These are phyloP conservation scores for Colletotrichum sp. DNA, from an alignment of 2,329 filamentous ascomycete genomes.

Conservation along the genomic window DNA sequence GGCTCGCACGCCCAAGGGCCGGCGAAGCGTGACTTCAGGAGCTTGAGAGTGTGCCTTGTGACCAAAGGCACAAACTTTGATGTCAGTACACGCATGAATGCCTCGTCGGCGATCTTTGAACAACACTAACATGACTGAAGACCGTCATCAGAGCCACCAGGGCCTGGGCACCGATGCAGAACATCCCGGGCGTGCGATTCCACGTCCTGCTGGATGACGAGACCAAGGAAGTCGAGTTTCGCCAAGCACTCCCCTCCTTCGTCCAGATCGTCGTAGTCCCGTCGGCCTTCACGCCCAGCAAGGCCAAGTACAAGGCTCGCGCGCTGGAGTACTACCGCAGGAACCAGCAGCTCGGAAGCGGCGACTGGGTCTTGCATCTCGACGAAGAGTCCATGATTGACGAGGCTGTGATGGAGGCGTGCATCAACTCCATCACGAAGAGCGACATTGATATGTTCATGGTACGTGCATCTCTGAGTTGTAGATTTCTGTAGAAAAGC, in stretches of 20 bases:
- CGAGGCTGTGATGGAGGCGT: background rate
- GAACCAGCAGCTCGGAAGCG: background rate
- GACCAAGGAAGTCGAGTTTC: background rate
- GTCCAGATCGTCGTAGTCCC: background rate
- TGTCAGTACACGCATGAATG: background rate
- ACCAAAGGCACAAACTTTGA: background rate
- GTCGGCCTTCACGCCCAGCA: background rate
- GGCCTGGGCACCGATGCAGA: background rate
- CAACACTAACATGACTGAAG: background rate
- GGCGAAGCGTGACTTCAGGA: background rate
- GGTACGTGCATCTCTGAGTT: background rate
- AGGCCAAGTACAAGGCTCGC: background rate
- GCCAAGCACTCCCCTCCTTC: background rate
- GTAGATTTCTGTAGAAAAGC: rapidly evolving
- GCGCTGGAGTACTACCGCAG: background rate
- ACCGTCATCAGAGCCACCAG: background rate
- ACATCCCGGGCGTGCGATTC: background rate
- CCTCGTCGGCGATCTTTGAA: rapidly evolving
- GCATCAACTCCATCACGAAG: background rate
- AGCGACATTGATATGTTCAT: background rate
- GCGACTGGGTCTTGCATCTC: background rate
- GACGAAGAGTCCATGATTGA: background rate
- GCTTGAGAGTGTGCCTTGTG: background rate
- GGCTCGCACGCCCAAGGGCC: background rate
- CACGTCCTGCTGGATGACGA: background rate